Percentiles rank a stretch among this genome's conserved stretches.
These are phyloP conservation scores for Hypsizygus ulmarius DNA, from an alignment of 1,284 basidiomycete genomes.

Conservation along the genomic window DNA sequence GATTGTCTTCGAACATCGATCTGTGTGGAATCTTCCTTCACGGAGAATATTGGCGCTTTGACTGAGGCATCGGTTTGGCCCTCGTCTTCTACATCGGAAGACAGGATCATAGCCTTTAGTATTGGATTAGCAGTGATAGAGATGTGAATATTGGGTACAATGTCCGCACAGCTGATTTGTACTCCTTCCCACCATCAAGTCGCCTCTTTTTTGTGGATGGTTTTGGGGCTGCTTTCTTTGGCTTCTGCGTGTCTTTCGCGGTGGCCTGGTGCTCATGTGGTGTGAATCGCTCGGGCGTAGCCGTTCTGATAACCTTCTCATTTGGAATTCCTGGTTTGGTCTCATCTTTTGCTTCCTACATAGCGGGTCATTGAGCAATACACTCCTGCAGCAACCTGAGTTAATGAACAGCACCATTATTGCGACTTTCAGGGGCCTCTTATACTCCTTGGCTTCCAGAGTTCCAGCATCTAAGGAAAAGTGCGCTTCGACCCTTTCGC, in stretches of 20 bases:
- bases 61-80: background rate
- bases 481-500: slow-evolving; percentile 41
- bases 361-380: background rate
- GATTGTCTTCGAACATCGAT: background rate
- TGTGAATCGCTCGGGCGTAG: background rate
- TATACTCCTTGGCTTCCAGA: slow-evolving; percentile 43
- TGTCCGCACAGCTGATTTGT: slow-evolving; percentile 19
- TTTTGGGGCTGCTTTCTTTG: background rate
- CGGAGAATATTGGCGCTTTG: background rate
- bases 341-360: slow-evolving; percentile 6
- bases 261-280: too few relatives aligned
- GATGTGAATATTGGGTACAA: background rate
- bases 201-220: slow-evolving; percentile 7
- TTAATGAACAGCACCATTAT: slow-evolving; percentile 41
- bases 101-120: slow-evolving; percentile 14
- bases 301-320: background rate
- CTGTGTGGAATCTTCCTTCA: background rate
- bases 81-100: slow-evolving; percentile 19
- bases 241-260: background rate
- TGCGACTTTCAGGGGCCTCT: slow-evolving; percentile 39
- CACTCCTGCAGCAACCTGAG: background rate
- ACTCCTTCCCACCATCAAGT: slow-evolving; percentile 12
- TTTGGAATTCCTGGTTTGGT: slow-evolving; percentile 10
- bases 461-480: slow-evolving; percentile 39
- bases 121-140: background rate